phyloP scores from a whole-genome alignment of 805 yeast genomes.

The Pichia sporocuriosa region DNA sequence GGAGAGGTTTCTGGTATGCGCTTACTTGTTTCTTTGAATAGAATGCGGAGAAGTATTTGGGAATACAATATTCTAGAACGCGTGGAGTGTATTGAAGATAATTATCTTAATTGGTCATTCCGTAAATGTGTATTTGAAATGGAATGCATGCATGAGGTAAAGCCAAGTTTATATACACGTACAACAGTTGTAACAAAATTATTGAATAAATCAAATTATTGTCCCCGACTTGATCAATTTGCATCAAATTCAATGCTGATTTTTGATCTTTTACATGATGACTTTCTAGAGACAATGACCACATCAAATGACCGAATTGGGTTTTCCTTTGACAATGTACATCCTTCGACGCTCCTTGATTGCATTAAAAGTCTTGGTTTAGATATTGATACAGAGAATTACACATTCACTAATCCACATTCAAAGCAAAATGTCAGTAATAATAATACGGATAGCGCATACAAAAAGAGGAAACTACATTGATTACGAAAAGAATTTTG shows the following conservation, averaged over 20 bases:
- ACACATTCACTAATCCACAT: neutral
- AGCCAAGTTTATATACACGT: slow-evolving; percentile 3
- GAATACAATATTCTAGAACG: slow-evolving; percentile 10
- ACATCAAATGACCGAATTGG: neutral
- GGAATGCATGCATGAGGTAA: slow-evolving; percentile 11
- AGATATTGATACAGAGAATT: slow-evolving; percentile 6
- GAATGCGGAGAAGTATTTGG: slow-evolving; percentile 10
- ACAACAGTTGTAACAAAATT: slow-evolving; percentile 8
- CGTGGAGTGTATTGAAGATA: slow-evolving; percentile 9
- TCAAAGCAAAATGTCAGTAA: neutral
- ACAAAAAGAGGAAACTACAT: neutral
- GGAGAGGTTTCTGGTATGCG: slow-evolving; percentile 8
- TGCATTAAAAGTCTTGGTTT: slow-evolving; percentile 9
- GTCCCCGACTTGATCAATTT: slow-evolving; percentile 3
- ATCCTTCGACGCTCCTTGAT: neutral
- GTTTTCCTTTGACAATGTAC: slow-evolving; percentile 5
- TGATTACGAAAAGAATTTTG: neutral
- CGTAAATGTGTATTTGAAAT: slow-evolving; percentile 12
- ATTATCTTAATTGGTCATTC: slow-evolving; percentile 9
- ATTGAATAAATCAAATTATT: slow-evolving; percentile 6
- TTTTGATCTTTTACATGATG: slow-evolving; percentile 11
- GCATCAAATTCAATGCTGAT: slow-evolving; percentile 10
- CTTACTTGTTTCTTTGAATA: slow-evolving; percentile 7
- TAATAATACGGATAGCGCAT: neutral
- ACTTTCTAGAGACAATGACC: slow-evolving; percentile 4